These are phyloP conservation scores for Halenospora varia DNA, from an alignment of 495 filamentous ascomycete species.

Conservation along the genomic window DNA sequence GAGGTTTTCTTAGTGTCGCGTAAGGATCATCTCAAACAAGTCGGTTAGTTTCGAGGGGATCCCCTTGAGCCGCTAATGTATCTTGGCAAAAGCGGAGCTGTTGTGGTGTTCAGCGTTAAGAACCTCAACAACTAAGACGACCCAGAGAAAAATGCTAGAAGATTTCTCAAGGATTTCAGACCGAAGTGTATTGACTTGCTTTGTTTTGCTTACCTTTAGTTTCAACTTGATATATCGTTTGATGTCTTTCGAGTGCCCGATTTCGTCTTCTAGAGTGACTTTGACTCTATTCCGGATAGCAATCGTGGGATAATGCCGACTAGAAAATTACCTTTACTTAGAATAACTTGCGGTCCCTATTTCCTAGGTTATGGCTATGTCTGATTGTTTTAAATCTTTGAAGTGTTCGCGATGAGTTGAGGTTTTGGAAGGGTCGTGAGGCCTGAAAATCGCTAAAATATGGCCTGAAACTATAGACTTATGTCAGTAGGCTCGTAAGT, in stretches of 20 bases:
- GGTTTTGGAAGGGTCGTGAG: no score
- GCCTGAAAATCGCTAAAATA: no score
- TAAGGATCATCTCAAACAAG: slow-evolving; percentile 38
- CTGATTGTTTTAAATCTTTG: no score
- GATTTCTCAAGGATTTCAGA: slow-evolving; percentile 28
- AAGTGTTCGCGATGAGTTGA: no score
- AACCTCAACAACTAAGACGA: slow-evolving; percentile 34
- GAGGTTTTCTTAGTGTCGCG: slow-evolving; percentile 16
- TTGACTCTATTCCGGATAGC: slow-evolving; percentile 23
- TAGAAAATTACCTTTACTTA: no score
- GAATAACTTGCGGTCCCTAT: no score
- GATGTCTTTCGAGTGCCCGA: slow-evolving; percentile 29
- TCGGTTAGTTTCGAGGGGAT: slow-evolving; percentile 33
- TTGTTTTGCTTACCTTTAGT: slow-evolving; percentile 23
- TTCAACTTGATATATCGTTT: slow-evolving; percentile 26
- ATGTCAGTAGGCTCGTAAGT: no score
- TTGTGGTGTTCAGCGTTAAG: slow-evolving; percentile 34
- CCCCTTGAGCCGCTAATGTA: slow-evolving; percentile 28
- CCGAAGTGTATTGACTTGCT: slow-evolving; percentile 16
- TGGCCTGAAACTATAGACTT: no score
- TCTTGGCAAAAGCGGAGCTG: slow-evolving; percentile 23
- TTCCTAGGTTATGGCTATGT: no score
- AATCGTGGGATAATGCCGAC: slow-evolving; percentile 37
- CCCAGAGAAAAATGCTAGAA: slow-evolving; percentile 35
- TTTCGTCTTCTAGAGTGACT: slow-evolving; percentile 30